Base-by-base conservation (phyloP, 495 filamentous ascomycete species). In the Aspergillus sclerotiicarbonarius region DNA sequence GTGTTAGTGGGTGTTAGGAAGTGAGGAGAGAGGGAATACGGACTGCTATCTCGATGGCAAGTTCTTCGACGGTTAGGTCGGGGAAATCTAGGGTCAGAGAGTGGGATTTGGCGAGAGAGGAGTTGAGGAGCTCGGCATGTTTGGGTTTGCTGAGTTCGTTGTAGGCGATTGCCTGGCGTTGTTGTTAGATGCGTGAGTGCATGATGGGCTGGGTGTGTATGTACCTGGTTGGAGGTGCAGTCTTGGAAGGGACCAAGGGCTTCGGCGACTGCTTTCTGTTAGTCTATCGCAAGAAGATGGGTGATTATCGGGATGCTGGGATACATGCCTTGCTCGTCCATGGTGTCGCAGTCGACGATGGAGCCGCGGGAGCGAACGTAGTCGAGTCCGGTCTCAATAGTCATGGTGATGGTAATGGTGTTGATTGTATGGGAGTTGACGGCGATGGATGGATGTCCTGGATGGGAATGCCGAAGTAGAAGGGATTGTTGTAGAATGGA, bases 201-300 rank as follows among this genome's bases (percentile, higher is more conserved):
- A 47, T 54, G 48, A 20, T 30, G 9, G 19, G 20, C 32, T n/a
- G 57, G 19, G 6, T 54, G 6, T 54, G n/a, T 37, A 37, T 25
- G 32, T 66, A 84, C 83, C 69, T 87, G 84, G 56, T 87, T 87
- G 3, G 84, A 87, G n/a, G 85, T 88, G 62, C 82, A 87, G 58
- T 88, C 84, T 18, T 77, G 73, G 60, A 87, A 88, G 0, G 82
- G 83, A 12, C 84, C 85, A 0, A 84, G 64, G 15, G 75, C 65
- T 60, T 71, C 75, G n/a, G 82, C 78, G 6, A 86, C 84, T 84
- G 44, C 12, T 44, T 54, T 39, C 47, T 47, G 13, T 46, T 30
- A 51, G 31, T 32, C 12, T 9, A 16, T 16, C 25, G 5, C 5
- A 25, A 25, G 5, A 25, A 5, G 25, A 25, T 25, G 2, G 20